phyloP scores from a whole-genome alignment of 441 rosid species.

The Populus hybrid region DNA sequence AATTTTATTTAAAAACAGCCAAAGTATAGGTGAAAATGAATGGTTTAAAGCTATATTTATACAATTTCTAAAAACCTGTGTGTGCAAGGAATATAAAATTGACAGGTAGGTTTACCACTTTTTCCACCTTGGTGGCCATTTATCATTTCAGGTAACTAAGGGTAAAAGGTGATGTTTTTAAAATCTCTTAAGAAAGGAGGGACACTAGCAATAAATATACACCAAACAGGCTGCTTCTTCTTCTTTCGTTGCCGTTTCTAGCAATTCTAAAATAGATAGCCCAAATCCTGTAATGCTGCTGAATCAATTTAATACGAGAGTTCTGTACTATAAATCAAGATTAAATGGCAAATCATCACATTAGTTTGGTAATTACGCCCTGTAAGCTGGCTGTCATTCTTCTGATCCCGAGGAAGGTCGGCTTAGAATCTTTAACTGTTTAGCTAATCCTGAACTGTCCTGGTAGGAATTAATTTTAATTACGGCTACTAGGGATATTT shows the following conservation, averaged over 20 bases:
- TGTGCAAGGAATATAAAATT: too few relatives aligned
- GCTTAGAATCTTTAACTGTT: constrained; percentile 42
- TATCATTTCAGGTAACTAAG: too few relatives aligned
- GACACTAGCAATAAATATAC: too few relatives aligned
- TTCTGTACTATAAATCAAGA: not conserved
- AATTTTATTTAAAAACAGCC: too few relatives aligned
- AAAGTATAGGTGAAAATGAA: too few relatives aligned
- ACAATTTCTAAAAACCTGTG: too few relatives aligned
- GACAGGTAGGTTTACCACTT: too few relatives aligned
- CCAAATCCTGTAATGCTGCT: not conserved
- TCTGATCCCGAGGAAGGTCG: constrained; percentile 56
- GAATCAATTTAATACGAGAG: too few relatives aligned
- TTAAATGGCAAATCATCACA: not conserved
- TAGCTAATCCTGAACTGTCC: constrained; percentile 43
- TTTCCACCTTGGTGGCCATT: too few relatives aligned
- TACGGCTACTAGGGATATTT: constrained; percentile 1
- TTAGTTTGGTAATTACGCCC: constrained; percentile 27
- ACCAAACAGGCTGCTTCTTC: not conserved
- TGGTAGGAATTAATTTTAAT: not conserved
- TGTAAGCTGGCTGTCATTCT: constrained; percentile 68
- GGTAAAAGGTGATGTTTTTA: too few relatives aligned
- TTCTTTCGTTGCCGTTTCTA: not conserved
- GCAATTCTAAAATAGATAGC: not conserved
- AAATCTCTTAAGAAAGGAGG: too few relatives aligned
- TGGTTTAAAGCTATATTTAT: too few relatives aligned